Base-by-base conservation (phyloP, 176 grass and related monocot species). In the Musa acuminata region DNA sequence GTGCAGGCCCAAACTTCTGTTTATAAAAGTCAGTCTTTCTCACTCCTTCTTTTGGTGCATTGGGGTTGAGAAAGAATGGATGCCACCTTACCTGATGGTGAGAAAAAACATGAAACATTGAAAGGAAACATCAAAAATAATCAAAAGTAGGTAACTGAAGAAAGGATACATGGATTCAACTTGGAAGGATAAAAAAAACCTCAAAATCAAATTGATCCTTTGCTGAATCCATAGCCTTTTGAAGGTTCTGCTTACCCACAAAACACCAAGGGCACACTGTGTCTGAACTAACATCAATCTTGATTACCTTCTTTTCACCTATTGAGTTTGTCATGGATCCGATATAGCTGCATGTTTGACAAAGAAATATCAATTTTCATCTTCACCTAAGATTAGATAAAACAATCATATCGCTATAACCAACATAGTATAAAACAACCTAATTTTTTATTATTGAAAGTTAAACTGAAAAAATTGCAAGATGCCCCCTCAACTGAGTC, bases 261-360 rank as follows among this genome's bases (percentile, higher is more conserved):
- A 98, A 93, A 81, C 95, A 98, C 90, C 95, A 98, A n/a, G 95
- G 95, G 77, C 95, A 98, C 51, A 98, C 90, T 9, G 86, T 91
- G 80, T 98, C 94, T 0, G 90, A 91, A 74, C 90, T 98, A 53
- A 98, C 84, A 63, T 93, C 94, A 0, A 98, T 93, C 74, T 82
- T 79, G 79, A 98, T 87, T 12, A 87, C 67, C 64, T 89, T 98
- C 82, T 93, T 98, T 69, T 69, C 54, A 11, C 53, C 67, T 53
- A 19, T 73, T 52, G 90, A 89, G 82, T 76, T 49, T 69, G 87
- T 84, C 95, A 98, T 98, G 3, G 59, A 75, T 73, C 70, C 73
- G 83, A 82, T 29, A 57, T 64, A 85, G 77, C 85, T 91, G 75
- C 9, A 80, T 26, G 55, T 63, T 72, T 49, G 9, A 20, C 16